Evolutionary conservation across 2,329 filamentous ascomycete species (phyloP).

Genomic region (Eurotiales sp.): DNA sequence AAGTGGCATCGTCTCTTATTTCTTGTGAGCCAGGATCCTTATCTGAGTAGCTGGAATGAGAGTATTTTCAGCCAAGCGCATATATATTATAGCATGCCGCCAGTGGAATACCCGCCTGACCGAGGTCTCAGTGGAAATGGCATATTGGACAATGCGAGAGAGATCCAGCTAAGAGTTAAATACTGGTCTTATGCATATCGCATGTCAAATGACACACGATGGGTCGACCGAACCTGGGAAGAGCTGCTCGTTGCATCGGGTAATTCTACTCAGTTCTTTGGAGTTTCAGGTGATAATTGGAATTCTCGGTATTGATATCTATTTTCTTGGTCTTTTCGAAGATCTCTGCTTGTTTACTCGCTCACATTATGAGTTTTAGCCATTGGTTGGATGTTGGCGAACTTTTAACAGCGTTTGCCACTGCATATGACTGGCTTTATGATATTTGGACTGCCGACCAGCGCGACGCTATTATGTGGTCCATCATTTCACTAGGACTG

Average conservation of each 20-base stretch:
- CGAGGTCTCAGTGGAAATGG: neutral
- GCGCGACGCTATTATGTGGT: slow-evolving; percentile 1
- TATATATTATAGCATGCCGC: neutral
- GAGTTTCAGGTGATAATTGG: neutral
- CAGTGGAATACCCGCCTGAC: neutral
- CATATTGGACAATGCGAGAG: neutral
- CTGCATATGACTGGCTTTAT: slow-evolving; percentile 6
- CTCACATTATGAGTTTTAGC: neutral
- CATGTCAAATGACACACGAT: neutral
- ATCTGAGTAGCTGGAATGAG: neutral
- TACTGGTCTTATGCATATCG: slow-evolving; percentile 3
- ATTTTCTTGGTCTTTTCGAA: neutral
- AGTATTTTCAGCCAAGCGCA: neutral
- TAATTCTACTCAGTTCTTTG: neutral
- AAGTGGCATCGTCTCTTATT: neutral
- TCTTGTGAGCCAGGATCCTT: neutral
- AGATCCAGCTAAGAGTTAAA: neutral
- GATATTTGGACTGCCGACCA: slow-evolving; percentile 2
- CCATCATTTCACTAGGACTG: slow-evolving; percentile 1
- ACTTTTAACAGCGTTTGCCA: neutral
- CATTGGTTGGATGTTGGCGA: slow-evolving; percentile 5
- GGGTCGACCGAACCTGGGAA: neutral
- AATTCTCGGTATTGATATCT: neutral
- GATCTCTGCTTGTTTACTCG: neutral
- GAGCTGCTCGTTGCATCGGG: neutral